Percentiles rank a stretch among this genome's conserved stretches.
Conservation (phyloP, 345 rosid genomes). For the Jatropha curcas region DNA sequence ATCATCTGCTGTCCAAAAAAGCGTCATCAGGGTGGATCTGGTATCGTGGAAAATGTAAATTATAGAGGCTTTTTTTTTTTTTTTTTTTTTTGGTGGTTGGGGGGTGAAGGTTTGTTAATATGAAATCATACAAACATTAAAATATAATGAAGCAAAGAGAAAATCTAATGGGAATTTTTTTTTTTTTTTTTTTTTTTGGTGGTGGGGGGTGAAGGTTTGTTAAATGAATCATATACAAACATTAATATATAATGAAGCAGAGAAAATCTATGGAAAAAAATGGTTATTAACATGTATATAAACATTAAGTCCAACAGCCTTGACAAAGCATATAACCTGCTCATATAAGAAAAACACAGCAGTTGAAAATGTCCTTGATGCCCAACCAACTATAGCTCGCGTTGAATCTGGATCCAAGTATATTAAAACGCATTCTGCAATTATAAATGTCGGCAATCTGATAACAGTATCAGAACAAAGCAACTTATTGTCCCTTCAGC, state of each 20-base stretch:
- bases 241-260: neutral
- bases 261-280: slow-evolving; percentile 4
- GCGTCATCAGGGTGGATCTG: too few species aligned
- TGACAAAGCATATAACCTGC: slow-evolving; percentile 56
- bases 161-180: too few species aligned
- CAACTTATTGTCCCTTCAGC: slow-evolving; percentile 24
- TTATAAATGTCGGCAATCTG: slow-evolving; percentile 97
- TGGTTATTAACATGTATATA: slow-evolving; percentile 5
- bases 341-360: slow-evolving; percentile 89
- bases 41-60: too few species aligned
- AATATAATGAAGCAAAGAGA: too few species aligned
- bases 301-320: neutral
- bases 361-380: slow-evolving; percentile 68
- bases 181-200: too few species aligned
- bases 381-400: slow-evolving; percentile 75
- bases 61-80: too few species aligned
- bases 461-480: slow-evolving; percentile 58
- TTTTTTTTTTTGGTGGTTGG: too few species aligned
- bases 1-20: too few species aligned
- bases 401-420: slow-evolving; percentile 94
- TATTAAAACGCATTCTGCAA: slow-evolving; percentile 98
- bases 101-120: too few species aligned
- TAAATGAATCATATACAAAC: slow-evolving; percentile 4
- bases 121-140: too few species aligned
- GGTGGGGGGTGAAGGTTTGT: too few species aligned